Conservation (phyloP, 2,329 filamentous ascomycete genomes). For the Cercospora sp. region DNA sequence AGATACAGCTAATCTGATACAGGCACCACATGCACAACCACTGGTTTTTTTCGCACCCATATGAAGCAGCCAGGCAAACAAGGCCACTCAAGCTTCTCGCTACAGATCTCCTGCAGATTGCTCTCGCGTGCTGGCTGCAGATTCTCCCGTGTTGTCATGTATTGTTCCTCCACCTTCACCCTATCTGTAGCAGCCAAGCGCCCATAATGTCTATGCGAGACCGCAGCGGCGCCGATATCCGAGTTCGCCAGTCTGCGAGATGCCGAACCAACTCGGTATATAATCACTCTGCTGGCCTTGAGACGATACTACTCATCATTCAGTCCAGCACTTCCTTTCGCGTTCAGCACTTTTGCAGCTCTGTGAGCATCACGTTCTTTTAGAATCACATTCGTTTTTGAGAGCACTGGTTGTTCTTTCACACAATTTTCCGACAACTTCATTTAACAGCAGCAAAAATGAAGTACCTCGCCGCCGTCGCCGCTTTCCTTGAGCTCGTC, state of each 20-base stretch:
- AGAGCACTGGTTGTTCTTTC: constrained; percentile 19
- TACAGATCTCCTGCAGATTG: background rate
- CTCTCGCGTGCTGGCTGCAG: background rate
- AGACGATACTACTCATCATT: background rate
- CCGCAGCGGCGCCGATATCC: constrained; percentile 1
- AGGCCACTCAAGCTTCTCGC: constrained; percentile 9
- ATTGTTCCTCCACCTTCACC: background rate
- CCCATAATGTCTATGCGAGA: constrained; percentile 16
- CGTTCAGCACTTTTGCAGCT: constrained; percentile 9
- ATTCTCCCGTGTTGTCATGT: background rate
- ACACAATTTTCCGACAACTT: background rate
- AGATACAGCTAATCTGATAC: constrained; percentile 9
- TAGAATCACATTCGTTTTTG: constrained; percentile 17
- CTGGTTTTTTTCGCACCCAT: background rate
- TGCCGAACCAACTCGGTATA: background rate
- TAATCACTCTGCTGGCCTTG: background rate
- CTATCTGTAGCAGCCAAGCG: constrained; percentile 8
- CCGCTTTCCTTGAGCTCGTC: constrained; percentile 49
- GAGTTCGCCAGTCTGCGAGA: background rate
- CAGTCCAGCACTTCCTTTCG: background rate
- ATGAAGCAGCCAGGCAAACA: background rate
- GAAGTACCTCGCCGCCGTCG: constrained; percentile 42
- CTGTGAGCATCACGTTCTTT: constrained; percentile 22
- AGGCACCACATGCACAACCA: background rate
- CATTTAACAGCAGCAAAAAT: constrained; percentile 8